Base-by-base conservation (phyloP, 805 yeast species). In the Metschnikowia vanudenii region DNA sequence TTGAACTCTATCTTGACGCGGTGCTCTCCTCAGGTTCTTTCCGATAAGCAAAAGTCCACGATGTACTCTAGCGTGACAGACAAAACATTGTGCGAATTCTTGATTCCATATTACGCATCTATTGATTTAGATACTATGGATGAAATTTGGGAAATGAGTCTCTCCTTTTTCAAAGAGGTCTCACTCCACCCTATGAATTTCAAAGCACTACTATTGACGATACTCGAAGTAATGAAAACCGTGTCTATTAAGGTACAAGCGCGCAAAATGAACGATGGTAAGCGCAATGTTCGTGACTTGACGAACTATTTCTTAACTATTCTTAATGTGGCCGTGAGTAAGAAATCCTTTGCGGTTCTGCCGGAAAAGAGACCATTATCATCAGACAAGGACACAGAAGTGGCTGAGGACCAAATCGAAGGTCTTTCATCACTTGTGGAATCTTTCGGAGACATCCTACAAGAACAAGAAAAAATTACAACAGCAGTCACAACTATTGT, bases 101-200 rank as follows among this genome's bases (percentile, higher is more conserved):
- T 90, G 47, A 72, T 81, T 7, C 69, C 67, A 0, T 94, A 92
- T 61, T 67, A 84, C 18, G 67, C 67, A 4, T 76, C 90, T 0
- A 67, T 91, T 33, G 96, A 87, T 52, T 76, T 76, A 50, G 96
- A 89, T 55, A 81, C 88, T 0, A 69, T 89, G 40, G 90, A 85
- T 49, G 98, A 92, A 47, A 76, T 90, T 16, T 92, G 90, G 83
- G 62, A 63, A 9, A 78, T 75, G 18, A 68, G 84, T 29, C 67
- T 79, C 20, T 61, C 62, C 2, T 90, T 87, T 53, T 69, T 88
- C 53, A 82, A 75, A 52, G 89, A 82, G 4, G 76, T 81, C 0
- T 54, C 74, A 26, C 62, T 76, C 2, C 78, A 80, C 53, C 63
- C 75, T 14, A 55, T 68, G 5, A 55, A 67, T 4, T 87, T 79